Conservation (phyloP, 495 filamentous ascomycete species). For the Pyronema domesticum region DNA sequence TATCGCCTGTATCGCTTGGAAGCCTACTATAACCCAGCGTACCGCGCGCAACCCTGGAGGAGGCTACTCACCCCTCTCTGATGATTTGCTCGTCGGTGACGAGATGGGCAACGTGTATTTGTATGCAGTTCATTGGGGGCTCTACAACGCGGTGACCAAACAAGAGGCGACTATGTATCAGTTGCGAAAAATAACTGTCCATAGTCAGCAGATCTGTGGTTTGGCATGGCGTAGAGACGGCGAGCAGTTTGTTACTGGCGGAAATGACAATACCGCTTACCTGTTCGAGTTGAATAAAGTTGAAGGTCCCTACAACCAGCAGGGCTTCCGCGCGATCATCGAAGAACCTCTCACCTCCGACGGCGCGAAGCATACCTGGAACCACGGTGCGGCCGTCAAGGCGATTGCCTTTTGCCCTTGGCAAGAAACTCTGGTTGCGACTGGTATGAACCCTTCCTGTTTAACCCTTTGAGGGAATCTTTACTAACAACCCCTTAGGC, state of each 20-base stretch:
- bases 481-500: slow-evolving; percentile 28
- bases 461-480: neutral
- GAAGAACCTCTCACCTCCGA: slow-evolving; percentile 23
- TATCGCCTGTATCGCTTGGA: slow-evolving; percentile 62
- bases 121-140: slow-evolving; percentile 84
- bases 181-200: slow-evolving; percentile 56
- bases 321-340: neutral
- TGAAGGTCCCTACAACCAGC: neutral
- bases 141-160: slow-evolving; percentile 18
- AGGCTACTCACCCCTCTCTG: slow-evolving; percentile 22
- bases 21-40: slow-evolving; percentile 28
- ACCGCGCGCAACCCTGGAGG: slow-evolving; percentile 7
- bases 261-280: slow-evolving; percentile 79
- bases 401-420: slow-evolving; percentile 95
- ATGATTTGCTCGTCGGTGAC: slow-evolving; percentile 79
- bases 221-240: slow-evolving; percentile 73
- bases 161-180: slow-evolving; percentile 47
- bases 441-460: slow-evolving; percentile 24
- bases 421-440: slow-evolving; percentile 73
- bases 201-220: slow-evolving; percentile 83
- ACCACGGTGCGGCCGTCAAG: slow-evolving; percentile 79
- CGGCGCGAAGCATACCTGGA: slow-evolving; percentile 52
- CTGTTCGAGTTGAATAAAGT: slow-evolving; percentile 50
- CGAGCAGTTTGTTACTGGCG: slow-evolving; percentile 63
- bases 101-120: slow-evolving; percentile 73